Conservation (phyloP, 2,329 filamentous ascomycete species). For the Penicillium janthinellum region DNA sequence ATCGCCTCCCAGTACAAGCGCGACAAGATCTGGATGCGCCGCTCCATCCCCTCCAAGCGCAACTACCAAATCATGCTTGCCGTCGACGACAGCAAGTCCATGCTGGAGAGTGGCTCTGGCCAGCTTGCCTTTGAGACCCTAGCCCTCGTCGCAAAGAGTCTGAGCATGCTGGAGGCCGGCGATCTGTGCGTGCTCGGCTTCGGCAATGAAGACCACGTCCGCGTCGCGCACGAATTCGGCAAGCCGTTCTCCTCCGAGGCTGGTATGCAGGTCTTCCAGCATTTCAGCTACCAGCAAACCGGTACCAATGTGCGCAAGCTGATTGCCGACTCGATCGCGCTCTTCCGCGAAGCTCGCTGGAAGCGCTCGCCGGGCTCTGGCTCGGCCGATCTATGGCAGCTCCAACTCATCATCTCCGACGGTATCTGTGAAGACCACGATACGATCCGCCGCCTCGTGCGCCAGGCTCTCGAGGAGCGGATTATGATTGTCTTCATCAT, state of each 20-base stretch:
- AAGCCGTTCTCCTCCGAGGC: constrained; percentile 78
- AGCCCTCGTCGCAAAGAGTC: constrained; percentile 81
- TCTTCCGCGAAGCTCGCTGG: constrained; percentile 76
- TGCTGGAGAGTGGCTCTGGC: constrained; percentile 79
- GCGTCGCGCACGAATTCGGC: constrained; percentile 82
- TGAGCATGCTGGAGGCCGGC: constrained; percentile 91
- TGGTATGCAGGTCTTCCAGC: constrained; percentile 79
- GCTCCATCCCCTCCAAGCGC: constrained; percentile 86
- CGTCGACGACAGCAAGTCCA: constrained; percentile 91
- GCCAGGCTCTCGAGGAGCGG: constrained; percentile 85
- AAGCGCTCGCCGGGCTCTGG: constrained; percentile 55
- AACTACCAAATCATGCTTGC: constrained; percentile 97
- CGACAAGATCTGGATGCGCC: constrained; percentile 99
- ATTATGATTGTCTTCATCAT: constrained; percentile 99
- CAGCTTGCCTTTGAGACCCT: constrained; percentile 89
- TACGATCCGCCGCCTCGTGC: constrained; percentile 75
- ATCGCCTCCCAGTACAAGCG: constrained; percentile 98
- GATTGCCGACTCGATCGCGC: constrained; percentile 73
- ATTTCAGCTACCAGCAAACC: constrained; percentile 82
- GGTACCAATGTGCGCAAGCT: constrained; percentile 83
- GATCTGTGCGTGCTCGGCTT: constrained; percentile 92
- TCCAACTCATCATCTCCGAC: constrained; percentile 90
- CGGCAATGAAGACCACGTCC: constrained; percentile 69
- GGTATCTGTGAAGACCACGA: constrained; percentile 91
- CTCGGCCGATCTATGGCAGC: constrained; percentile 84